Base-by-base conservation (phyloP, 1,139 yeast species). In the Suhomyces terraborum region DNA sequence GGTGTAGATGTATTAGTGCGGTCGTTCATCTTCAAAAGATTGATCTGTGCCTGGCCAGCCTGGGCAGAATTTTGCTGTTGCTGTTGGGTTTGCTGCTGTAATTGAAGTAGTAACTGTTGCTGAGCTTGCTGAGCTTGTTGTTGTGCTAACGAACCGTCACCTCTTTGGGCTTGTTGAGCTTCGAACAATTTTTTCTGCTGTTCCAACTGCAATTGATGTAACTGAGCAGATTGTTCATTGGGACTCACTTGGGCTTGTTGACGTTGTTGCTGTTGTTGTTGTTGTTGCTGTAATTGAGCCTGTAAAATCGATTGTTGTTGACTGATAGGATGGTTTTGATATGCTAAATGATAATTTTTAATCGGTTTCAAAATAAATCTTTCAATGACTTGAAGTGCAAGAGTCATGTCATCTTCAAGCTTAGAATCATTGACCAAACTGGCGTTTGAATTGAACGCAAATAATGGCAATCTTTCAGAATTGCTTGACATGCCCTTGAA, bases 321-420 rank as follows among this genome's bases (percentile, higher is more conserved):
- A 36, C 62, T 56, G 45, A 66, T 64, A 36, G 73, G 75, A 49
- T 72, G 78, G 53, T 72, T 72, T 49, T 67, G 73, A 52, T 72
- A 73, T 10, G 77, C 74, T 53, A 73, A 67, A 50, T 73, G 77
- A 48, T 73, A 73, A 48, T 72, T 73, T 47, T 73, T 73, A 44
- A 73, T 59, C 12, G 77, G 77, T 41, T 67, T 65, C 45, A 72
- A 66, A 34, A 73, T 52, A 43, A 60, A 69, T 36, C 64, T 61
- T 51, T 73, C 78, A 44, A 73, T 70, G 8, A 72, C 67, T 55
- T 65, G 72, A 42, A 71, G 67, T 8, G 75, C 69, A 29, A 68
- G 55, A 8, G 58, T 39, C 45, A 61, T 64, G 42, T 72, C 76
- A 29, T 69, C 75, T 32, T 67, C 72, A 29, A 66, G 58, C 23